These are phyloP conservation scores for Aspergillus glaucus DNA, from an alignment of 2,329 filamentous ascomycete species.

Conservation along the genomic window DNA sequence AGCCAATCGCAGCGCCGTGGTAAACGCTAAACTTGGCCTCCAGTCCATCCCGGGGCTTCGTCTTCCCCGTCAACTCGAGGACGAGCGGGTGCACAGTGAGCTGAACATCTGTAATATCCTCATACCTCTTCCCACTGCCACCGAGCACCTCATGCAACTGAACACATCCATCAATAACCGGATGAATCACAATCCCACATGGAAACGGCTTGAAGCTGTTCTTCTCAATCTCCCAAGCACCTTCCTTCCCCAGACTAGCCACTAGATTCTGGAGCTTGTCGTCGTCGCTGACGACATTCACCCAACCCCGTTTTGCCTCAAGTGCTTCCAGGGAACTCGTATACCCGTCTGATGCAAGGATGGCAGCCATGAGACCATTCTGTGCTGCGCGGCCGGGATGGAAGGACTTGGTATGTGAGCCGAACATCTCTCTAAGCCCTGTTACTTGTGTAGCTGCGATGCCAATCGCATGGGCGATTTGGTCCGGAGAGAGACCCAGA, in stretches of 20 bases:
- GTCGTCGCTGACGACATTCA: conserved; percentile 44
- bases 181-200: conserved; percentile 53
- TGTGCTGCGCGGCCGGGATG: conserved; percentile 50
- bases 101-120: conserved; percentile 37
- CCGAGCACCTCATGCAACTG: conserved; percentile 39
- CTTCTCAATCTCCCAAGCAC: conserved; percentile 46
- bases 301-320: conserved; percentile 51
- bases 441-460: conserved; percentile 49
- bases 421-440: conserved; percentile 51
- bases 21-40: conserved; percentile 53
- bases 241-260: conserved; percentile 24
- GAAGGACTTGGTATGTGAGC: conserved; percentile 51
- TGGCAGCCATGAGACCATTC: conserved; percentile 44
- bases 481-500: conserved; percentile 32
- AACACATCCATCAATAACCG: conserved; percentile 48
- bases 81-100: conserved; percentile 47
- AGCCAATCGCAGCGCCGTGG: conserved; percentile 47
- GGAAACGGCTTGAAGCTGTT: conserved; percentile 55
- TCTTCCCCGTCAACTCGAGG: conserved; percentile 49
- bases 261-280: conserved; percentile 37
- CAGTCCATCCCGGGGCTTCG: conserved; percentile 43
- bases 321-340: conserved; percentile 44
- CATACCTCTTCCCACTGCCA: conserved; percentile 20
- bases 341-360: conserved; percentile 45
- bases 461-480: conserved; percentile 47